Percentiles rank a stretch among this genome's conserved stretches.
Evolutionary conservation across 108 stramenopile genomes (phyloP).

Genomic region (Skeletonema costatum): DNA sequence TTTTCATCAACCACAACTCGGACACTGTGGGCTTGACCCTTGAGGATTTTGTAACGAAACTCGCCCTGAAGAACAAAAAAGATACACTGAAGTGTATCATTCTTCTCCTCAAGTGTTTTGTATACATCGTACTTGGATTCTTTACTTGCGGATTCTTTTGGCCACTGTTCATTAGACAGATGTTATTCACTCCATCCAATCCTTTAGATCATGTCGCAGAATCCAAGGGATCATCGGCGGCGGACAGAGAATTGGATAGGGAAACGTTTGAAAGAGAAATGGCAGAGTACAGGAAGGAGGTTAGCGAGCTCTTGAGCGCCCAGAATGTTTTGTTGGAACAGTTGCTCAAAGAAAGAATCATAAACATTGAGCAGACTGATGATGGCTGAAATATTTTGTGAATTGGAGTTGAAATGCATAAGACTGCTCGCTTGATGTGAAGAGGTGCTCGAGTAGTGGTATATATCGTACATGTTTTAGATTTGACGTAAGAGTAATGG

Average conservation of each 20-base stretch:
- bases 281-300: not conserved
- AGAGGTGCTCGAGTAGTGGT: too few species aligned
- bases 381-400: too few species aligned
- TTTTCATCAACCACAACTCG: not conserved
- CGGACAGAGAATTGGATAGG: not conserved
- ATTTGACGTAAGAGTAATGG: too few species aligned
- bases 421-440: too few species aligned
- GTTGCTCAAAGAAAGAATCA: not conserved
- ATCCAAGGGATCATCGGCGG: not conserved
- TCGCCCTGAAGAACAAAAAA: too few species aligned
- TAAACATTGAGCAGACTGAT: too few species aligned
- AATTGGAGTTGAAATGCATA: too few species aligned
- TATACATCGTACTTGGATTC: not conserved
- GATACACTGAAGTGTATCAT: too few species aligned
- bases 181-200: slow-evolving; percentile 1
- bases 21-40: too few species aligned
- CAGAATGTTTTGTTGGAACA: not conserved
- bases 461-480: too few species aligned
- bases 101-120: not conserved
- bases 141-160: not conserved
- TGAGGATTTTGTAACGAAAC: too few species aligned
- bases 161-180: slow-evolving; percentile 7
- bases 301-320: not conserved
- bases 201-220: too few species aligned
- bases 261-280: not conserved